phyloP scores from a whole-genome alignment of 768 basidiomycete genomes.

The Russula olivacea region DNA sequence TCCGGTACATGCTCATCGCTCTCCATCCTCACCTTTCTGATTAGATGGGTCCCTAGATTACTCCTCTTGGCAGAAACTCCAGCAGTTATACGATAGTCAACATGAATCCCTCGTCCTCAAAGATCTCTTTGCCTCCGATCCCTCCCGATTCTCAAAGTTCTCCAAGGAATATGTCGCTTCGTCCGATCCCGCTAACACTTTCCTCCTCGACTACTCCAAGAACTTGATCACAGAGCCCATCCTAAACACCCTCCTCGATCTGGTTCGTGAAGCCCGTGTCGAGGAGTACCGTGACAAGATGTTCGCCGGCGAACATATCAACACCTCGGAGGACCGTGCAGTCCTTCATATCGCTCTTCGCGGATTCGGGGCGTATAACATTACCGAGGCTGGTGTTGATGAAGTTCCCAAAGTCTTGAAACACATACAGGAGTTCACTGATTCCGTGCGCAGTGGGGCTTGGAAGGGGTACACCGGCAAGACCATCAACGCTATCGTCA shows the following conservation, averaged over 20 bases:
- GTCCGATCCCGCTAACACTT: constrained; percentile 60
- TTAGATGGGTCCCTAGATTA: constrained; percentile 55
- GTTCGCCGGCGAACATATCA: constrained; percentile 96
- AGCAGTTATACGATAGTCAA: constrained; percentile 71
- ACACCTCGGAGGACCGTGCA: constrained; percentile 96
- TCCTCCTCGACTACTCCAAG: constrained; percentile 96
- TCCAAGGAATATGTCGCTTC: constrained; percentile 67
- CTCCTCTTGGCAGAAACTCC: constrained; percentile 84
- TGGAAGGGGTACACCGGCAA: constrained; percentile 99
- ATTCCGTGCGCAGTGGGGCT: constrained; percentile 72
- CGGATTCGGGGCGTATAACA: constrained; percentile 69
- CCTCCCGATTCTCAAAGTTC: constrained; percentile 81
- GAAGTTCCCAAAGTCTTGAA: constrained; percentile 79
- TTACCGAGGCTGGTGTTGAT: constrained; percentile 72
- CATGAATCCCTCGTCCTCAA: constrained; percentile 73
- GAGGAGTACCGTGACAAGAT: constrained; percentile 85
- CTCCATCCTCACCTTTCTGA: not conserved
- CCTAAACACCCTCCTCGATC: constrained; percentile 65
- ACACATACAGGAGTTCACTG: constrained; percentile 89
- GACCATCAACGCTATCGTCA: constrained; percentile 88
- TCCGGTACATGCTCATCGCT: constrained; percentile 21
- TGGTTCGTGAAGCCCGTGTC: constrained; percentile 81
- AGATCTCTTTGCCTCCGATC: constrained; percentile 88
- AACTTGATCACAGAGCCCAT: constrained; percentile 88
- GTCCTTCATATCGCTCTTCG: constrained; percentile 94